Base-by-base conservation (phyloP, 495 filamentous ascomycete genomes). In the Aspergillus sclerotioniger region DNA sequence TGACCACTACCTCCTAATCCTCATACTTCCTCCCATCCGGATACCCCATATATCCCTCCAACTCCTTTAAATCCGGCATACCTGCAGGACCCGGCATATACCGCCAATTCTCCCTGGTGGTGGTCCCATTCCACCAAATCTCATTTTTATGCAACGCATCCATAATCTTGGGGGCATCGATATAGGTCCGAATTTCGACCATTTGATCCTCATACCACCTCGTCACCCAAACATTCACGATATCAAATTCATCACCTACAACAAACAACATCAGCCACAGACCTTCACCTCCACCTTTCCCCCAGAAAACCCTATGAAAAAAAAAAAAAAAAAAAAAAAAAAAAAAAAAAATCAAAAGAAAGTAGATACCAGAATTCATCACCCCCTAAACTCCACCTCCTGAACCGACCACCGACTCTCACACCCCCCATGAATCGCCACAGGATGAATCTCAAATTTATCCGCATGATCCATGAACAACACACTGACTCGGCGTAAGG, bases 191-290 rank as follows among this genome's bases (percentile, higher is more conserved):
- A 8, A 72, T 67, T 60, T 75, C 70, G 16, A 71, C 70, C 67
- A 75, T 73, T 41, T 73, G 72, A 10, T 61, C 59, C 3, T 55
- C 44, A 47, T 70, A 13, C 72, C 72, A 75, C 29, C 66, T 57
- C n/a, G 72, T 75, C 20, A 73, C 64, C 72, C 70, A 75, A 9
- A 73, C 71, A 58, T 73, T 75, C 44, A 72, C 59, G 37, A 73
- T 66, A 15, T 72, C 70, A 33, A 73, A 75, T 6, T 51, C 39
- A 8, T 70, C 65, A 1, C 70, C 70, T 73, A 12, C 35, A n/a
- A n/a, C n/a, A n/a, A n/a, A 8, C 51, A 15, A 4, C 13, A 33
- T 31, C 16, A 32, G 31, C 49, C 20, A 54, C n/a, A 54, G 9
- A 7, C 17, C 29, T 3, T 10, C 20, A 54, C 21, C 17, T 6